Evolutionary conservation across 192 early-diverging fungal genomes (phyloP).

Genomic region (Lobosporangium transversale): DNA sequence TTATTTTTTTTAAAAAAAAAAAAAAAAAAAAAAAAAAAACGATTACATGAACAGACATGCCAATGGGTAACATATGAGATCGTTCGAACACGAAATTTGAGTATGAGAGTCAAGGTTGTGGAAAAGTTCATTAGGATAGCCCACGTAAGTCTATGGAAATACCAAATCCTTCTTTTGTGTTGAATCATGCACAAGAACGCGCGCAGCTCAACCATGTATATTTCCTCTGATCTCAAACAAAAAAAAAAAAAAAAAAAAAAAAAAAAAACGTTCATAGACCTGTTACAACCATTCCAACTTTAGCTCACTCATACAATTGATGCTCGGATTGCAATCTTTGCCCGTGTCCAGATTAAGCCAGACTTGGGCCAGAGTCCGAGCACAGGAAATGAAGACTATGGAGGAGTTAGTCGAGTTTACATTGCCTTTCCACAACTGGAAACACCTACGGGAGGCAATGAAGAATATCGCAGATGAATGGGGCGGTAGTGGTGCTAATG

Average conservation of each 20-base stretch:
- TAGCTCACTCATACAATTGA: constrained; percentile 66
- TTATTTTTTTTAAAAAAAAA: too few species aligned
- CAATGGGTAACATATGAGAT: constrained; percentile 72
- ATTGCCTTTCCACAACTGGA: constrained; percentile 65
- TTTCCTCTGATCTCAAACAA: not conserved
- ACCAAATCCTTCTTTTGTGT: too few species aligned
- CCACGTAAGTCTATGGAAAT: constrained; percentile 40
- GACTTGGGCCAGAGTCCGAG: constrained; percentile 63
- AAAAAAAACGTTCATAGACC: too few species aligned
- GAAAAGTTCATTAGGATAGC: constrained; percentile 74
- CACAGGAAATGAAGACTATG: constrained; percentile 56
- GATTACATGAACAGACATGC: constrained; percentile 34
- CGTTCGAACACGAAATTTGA: constrained; percentile 47
- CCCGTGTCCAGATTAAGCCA: constrained; percentile 59
- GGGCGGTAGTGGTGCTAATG: constrained; percentile 31
- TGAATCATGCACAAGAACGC: too few species aligned
- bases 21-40: too few species aligned
- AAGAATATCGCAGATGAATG: constrained; percentile 61
- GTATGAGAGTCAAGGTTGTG: constrained; percentile 62
- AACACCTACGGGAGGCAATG: constrained; percentile 68
- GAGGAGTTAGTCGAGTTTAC: constrained; percentile 65
- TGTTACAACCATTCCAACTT: constrained; percentile 70
- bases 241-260: too few species aligned
- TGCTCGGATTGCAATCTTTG: constrained; percentile 66
- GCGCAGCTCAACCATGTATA: not conserved